A percentile compares a stretch with the other conserved stretches of the same genome.
Conservation (phyloP, 2,329 filamentous ascomycete species). For the Penicillium psychrosexuale region DNA sequence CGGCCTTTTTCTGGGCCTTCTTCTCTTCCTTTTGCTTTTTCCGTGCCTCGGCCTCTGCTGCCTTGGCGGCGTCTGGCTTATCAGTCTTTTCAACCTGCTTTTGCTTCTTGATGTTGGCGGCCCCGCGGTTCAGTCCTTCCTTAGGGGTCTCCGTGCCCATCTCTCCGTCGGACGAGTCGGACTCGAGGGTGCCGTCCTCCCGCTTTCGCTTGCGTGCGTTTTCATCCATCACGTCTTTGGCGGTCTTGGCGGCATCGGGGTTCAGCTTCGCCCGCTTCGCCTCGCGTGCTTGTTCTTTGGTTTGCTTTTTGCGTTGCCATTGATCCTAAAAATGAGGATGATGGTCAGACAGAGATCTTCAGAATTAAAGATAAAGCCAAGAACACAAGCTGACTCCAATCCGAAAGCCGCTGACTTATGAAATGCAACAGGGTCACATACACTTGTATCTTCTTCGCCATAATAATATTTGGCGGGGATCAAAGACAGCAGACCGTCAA, state of each 20-base stretch:
- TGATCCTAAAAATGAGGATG: conserved; percentile 62
- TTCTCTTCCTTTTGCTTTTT: conserved; percentile 42
- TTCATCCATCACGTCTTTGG: conserved; percentile 91
- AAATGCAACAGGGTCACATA: conserved; percentile 50
- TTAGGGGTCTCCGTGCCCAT: conserved; percentile 51
- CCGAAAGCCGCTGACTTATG: not conserved
- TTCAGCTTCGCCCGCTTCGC: conserved; percentile 87
- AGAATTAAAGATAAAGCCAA: conserved; percentile 8
- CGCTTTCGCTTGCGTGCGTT: conserved; percentile 76
- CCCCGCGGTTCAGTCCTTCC: conserved; percentile 57
- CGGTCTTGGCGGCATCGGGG: conserved; percentile 83
- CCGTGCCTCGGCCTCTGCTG: conserved; percentile 35
- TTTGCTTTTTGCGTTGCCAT: conserved; percentile 94
- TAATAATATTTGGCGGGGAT: conserved; percentile 92
- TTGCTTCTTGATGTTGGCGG: conserved; percentile 52
- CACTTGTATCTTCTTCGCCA: conserved; percentile 70
- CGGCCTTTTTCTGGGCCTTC: conserved; percentile 48
- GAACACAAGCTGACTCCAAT: conserved; percentile 10
- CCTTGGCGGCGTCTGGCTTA: conserved; percentile 21
- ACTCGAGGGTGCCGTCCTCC: conserved; percentile 56
- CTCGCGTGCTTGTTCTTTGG: conserved; percentile 78
- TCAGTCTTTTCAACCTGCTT: conserved; percentile 45
- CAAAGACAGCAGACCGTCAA: conserved; percentile 80
- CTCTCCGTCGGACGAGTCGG: conserved; percentile 48
- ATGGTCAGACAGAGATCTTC: conserved; percentile 13